phyloP scores from a whole-genome alignment of 768 basidiomycete species.

The Pleurotus djamor region DNA sequence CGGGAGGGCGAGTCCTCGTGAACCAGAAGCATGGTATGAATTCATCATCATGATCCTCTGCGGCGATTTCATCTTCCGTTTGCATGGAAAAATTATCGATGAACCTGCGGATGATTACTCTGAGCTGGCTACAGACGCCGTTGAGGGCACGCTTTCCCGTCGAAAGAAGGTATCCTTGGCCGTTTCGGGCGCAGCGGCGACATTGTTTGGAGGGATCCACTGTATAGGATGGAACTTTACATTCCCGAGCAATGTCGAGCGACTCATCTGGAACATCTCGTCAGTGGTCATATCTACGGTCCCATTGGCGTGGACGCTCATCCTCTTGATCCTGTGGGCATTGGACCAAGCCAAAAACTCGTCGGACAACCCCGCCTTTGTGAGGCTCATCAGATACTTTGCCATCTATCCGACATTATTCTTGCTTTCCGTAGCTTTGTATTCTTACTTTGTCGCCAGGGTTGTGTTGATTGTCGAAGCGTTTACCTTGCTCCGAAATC shows the following conservation, averaged over 20 bases:
- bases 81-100: not conserved
- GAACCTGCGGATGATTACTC: not conserved
- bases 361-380: not conserved
- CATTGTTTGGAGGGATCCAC: slow-evolving; percentile 10
- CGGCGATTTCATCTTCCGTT: slow-evolving; percentile 1
- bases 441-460: slow-evolving; percentile 12
- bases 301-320: not conserved
- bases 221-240: slow-evolving; percentile 10
- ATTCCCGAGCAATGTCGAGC: slow-evolving; percentile 8
- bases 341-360: not conserved
- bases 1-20: not conserved
- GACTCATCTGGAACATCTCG: slow-evolving; percentile 7
- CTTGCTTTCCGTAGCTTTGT: not conserved
- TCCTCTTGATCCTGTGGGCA: not conserved
- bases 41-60: slow-evolving; percentile 1
- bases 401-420: not conserved
- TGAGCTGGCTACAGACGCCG: not conserved
- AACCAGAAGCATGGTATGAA: not conserved
- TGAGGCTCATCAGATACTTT: not conserved
- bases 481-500: slow-evolving; percentile 10
- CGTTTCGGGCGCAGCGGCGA: not conserved
- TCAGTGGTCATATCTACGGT: not conserved
- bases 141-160: not conserved
- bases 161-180: not conserved
- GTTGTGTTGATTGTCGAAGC: slow-evolving; percentile 10